Evolutionary conservation across 805 yeast species (phyloP).

Genomic region (Ogataea naganishii): DNA sequence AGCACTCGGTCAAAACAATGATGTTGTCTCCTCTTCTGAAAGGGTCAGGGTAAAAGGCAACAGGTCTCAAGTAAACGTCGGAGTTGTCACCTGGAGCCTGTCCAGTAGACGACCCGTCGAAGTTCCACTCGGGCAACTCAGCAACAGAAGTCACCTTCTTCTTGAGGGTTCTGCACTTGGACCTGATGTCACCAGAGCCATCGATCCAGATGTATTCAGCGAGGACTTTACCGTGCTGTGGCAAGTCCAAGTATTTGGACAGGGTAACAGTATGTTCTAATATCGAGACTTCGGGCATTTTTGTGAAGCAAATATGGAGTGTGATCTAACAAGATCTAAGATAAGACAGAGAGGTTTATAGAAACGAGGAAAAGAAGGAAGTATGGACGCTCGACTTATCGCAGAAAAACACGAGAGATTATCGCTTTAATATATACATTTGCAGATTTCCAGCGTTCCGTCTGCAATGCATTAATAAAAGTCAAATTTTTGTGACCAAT

Average conservation of each 20-base stretch:
- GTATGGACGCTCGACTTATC: too few species aligned
- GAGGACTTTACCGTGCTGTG: slow-evolving; percentile 77
- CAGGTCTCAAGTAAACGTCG: slow-evolving; percentile 93
- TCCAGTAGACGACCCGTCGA: slow-evolving; percentile 96
- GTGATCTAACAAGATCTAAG: too few species aligned
- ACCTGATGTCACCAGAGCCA: slow-evolving; percentile 82
- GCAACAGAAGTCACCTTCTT: slow-evolving; percentile 63
- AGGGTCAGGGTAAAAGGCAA: slow-evolving; percentile 90
- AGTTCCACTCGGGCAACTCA: slow-evolving; percentile 98
- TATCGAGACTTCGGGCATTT: slow-evolving; percentile 20
- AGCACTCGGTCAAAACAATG: slow-evolving; percentile 90
- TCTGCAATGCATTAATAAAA: too few species aligned
- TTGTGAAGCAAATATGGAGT: too few species aligned
- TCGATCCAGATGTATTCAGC: slow-evolving; percentile 99
- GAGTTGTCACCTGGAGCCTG: slow-evolving; percentile 99
- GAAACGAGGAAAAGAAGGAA: too few species aligned
- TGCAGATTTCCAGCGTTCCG: too few species aligned
- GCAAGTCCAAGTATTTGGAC: slow-evolving; percentile 73
- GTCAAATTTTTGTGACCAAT: too few species aligned
- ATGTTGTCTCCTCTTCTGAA: slow-evolving; percentile 97
- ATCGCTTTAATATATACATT: too few species aligned
- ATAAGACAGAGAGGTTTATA: too few species aligned
- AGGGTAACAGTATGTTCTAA: slow-evolving; percentile 71
- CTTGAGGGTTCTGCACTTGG: slow-evolving; percentile 83
- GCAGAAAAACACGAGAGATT: too few species aligned